Conservation (phyloP, 2,329 filamentous ascomycete species). For the Ceratocystis lukuohia region DNA sequence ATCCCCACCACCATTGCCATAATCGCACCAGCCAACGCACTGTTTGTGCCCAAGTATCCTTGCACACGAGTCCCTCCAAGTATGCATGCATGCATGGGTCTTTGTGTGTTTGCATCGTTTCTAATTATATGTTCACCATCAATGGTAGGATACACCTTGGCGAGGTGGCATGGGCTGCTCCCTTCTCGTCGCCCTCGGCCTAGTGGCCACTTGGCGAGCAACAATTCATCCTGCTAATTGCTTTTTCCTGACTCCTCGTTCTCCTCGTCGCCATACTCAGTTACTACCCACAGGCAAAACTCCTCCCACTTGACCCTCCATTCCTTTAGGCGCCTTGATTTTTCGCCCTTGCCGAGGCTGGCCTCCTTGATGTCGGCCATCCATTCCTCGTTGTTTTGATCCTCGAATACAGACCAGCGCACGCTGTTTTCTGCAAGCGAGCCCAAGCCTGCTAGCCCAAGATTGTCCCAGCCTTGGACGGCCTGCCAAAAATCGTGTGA, state of each 20-base stretch:
- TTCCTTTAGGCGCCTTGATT: slow-evolving; percentile 59
- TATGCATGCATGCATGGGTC: background rate
- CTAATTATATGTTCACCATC: no score
- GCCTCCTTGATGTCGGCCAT: slow-evolving; percentile 58
- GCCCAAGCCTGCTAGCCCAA: slow-evolving; percentile 74
- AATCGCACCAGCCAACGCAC: no score
- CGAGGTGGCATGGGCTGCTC: no score
- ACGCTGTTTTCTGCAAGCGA: slow-evolving; percentile 87
- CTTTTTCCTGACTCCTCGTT: background rate
- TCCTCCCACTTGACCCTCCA: slow-evolving; percentile 76
- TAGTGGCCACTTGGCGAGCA: no score
- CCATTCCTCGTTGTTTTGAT: slow-evolving; percentile 61
- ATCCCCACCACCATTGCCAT: no score
- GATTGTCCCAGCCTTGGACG: slow-evolving; percentile 79
- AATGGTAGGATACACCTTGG: no score
- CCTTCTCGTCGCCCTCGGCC: no score
- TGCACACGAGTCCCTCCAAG: no score
- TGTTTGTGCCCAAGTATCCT: no score
- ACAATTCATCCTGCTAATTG: no score
- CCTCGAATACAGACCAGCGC: slow-evolving; percentile 78
- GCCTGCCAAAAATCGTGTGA: slow-evolving; percentile 93
- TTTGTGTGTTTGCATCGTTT: background rate
- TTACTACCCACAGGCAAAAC: slow-evolving; percentile 82
- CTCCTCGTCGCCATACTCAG: slow-evolving; percentile 49
- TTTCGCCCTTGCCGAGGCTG: slow-evolving; percentile 53